Evolutionary conservation across 306 rosid species (phyloP), one percentile per base, ranked within the genome.

Genomic region (Bauhinia variegata): DNA sequence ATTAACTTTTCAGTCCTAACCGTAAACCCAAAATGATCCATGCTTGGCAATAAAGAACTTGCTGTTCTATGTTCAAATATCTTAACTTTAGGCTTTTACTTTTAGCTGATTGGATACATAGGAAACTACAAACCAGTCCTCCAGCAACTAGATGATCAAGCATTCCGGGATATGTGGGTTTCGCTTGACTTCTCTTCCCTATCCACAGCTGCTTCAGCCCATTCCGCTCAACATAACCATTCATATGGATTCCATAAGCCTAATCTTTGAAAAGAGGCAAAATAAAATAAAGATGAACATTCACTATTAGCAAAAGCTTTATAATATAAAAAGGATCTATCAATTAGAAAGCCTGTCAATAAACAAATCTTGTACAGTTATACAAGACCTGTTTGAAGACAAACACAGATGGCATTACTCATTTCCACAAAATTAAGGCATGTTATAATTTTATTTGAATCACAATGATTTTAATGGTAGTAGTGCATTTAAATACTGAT

Each of bases 101-200:
- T n/a, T n/a, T n/a, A n/a, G n/a, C n/a, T n/a, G n/a, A n/a, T n/a
- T 19, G 37, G 52, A 75, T 33, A 36, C 11, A 60, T 17, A 72
- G 18, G 46, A 57, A 34, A 65, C 44, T 78, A 87, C 91, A 51
- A 43, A 92, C 98, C 98, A 92, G 84, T 77, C 98, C 98, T 78
- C 98, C 98, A 57, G 96, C 96, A 50, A 81, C 98, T 16, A 92
- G 75, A 55, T 87, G 88, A 82, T 92, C 98, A 51, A 89, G 89
- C 98, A 89, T 87, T 55, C 98, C n/a, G 0, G 96, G 96, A 67
- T 75, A 87, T 15, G 98, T 92, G 23, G 74, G 79, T 77, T 92
- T 92, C 11, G 16, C 66, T 77, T 48, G 76, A 81, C 96, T 92
- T 84, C 98, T 89, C 85, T 92, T 92, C 54, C 76, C 98, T 65